Percentiles rank a stretch among this genome's conserved stretches.
Conservation (phyloP, 1,139 yeast genomes). For the Ogataea hybrid region DNA sequence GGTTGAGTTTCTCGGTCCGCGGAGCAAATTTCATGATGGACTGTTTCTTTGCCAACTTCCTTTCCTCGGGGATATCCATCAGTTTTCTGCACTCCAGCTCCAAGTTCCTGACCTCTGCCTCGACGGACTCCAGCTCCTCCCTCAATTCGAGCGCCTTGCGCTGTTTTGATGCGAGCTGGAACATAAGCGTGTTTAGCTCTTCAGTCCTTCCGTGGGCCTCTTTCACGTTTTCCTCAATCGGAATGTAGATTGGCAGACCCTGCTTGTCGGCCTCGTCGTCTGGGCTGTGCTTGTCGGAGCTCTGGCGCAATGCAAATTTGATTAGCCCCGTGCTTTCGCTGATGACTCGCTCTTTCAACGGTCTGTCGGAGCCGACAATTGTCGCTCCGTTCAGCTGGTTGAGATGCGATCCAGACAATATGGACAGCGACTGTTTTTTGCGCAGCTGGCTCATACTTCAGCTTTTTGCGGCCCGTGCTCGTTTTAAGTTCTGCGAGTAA, state of each 20-base stretch:
- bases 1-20: neutral
- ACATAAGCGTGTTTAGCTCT: slow-evolving; percentile 27
- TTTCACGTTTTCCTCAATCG: slow-evolving; percentile 14
- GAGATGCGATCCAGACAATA: slow-evolving; percentile 27
- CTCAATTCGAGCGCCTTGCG: slow-evolving; percentile 41
- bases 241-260: slow-evolving; percentile 26
- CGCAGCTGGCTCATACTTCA: slow-evolving; percentile 12
- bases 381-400: slow-evolving; percentile 24
- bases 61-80: slow-evolving; percentile 3
- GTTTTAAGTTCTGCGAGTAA: slow-evolving; percentile 7
- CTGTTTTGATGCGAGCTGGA: slow-evolving; percentile 42
- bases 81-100: slow-evolving; percentile 31
- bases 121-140: slow-evolving; percentile 34
- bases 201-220: neutral
- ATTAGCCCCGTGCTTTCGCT: slow-evolving; percentile 35
- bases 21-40: slow-evolving; percentile 12
- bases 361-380: slow-evolving; percentile 17
- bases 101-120: slow-evolving; percentile 36
- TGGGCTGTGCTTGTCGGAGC: slow-evolving; percentile 2
- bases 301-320: slow-evolving; percentile 29
- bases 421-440: slow-evolving; percentile 32
- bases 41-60: slow-evolving; percentile 8
- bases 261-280: slow-evolving; percentile 11
- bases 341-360: slow-evolving; percentile 30
- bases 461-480: neutral